Percentiles rank a stretch among this genome's conserved stretches.
Evolutionary conservation across 257 asterid species (phyloP).

Genomic region (Ehretia macrophylla): DNA sequence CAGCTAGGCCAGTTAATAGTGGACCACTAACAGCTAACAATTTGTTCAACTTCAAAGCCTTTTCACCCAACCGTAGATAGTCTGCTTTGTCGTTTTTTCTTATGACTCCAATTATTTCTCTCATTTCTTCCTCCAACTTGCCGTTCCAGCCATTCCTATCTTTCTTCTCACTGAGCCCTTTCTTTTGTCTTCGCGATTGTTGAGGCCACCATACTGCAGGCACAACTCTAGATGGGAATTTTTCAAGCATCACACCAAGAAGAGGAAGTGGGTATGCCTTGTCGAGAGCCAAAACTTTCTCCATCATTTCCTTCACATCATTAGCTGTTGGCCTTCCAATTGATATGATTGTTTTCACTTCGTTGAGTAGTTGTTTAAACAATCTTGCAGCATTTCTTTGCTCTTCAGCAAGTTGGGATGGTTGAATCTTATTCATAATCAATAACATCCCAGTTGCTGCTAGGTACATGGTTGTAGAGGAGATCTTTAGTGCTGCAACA

Average conservation of each 20-base stretch:
- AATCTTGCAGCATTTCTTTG: conserved; percentile 61
- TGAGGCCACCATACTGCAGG: conserved; percentile 43
- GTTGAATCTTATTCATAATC: conserved; percentile 53
- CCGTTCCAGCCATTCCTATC: conserved; percentile 47
- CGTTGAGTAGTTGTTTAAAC: conserved; percentile 45
- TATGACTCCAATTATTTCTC: conserved; percentile 26
- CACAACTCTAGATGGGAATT: conserved; percentile 28
- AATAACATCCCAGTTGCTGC: conserved; percentile 46
- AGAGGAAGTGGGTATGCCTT: conserved; percentile 31
- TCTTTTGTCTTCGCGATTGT: conserved; percentile 10
- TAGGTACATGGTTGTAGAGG: conserved; percentile 38
- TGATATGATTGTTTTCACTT: conserved; percentile 36
- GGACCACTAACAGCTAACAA: conserved; percentile 45
- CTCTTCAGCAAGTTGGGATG: conserved; percentile 75
- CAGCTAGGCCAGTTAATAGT: conserved; percentile 53
- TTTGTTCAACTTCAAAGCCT: conserved; percentile 52
- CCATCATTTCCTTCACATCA: conserved; percentile 49
- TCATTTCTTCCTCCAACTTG: conserved; percentile 58
- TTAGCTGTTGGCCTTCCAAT: conserved; percentile 27
- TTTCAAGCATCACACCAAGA: conserved; percentile 41
- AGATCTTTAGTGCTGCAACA: conserved; percentile 28
- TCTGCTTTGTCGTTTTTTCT: conserved; percentile 44
- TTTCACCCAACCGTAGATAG: conserved; percentile 42
- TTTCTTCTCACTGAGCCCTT: background rate
- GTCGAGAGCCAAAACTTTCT: conserved; percentile 32